These are phyloP conservation scores for Trichodelitschia bisporula DNA, from an alignment of 495 filamentous ascomycete genomes.

Conservation along the genomic window DNA sequence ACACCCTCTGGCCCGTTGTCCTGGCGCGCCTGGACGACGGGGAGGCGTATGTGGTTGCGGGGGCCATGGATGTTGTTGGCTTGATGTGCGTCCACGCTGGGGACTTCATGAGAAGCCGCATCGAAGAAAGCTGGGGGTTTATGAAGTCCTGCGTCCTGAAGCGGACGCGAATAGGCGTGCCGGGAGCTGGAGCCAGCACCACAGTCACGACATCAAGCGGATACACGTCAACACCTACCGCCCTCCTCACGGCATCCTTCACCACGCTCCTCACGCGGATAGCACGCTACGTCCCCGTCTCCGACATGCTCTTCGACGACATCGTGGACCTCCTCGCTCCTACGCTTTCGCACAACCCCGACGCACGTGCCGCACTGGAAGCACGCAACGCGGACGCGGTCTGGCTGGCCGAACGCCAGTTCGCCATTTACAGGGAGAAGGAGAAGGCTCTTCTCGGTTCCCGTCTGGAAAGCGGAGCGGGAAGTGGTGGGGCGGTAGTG, in stretches of 20 bases:
- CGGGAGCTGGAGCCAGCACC: too few species aligned
- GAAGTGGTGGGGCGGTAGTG: too few species aligned
- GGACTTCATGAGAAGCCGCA: neutral
- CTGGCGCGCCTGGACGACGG: neutral
- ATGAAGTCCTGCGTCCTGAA: neutral
- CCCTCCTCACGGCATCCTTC: neutral
- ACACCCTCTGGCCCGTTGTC: constrained; percentile 1
- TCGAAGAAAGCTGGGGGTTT: neutral
- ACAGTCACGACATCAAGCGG: too few species aligned
- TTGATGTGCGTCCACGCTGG: neutral
- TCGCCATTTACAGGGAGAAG: too few species aligned
- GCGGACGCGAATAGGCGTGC: neutral
- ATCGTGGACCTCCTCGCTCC: neutral
- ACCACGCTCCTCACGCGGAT: neutral
- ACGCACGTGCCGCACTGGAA: too few species aligned
- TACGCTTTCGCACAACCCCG: too few species aligned
- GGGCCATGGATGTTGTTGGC: neutral
- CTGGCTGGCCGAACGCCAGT: neutral
- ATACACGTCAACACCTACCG: too few species aligned
- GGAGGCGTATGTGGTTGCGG: neutral
- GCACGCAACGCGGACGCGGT: neutral
- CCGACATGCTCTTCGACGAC: neutral
- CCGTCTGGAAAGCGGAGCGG: too few species aligned
- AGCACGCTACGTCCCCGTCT: neutral
- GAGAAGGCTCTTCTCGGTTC: too few species aligned